Percentiles rank a stretch among this genome's conserved stretches.
Evolutionary conservation across 176 grass and related monocot genomes (phyloP).

Genomic region (Dactylis glomerata): DNA sequence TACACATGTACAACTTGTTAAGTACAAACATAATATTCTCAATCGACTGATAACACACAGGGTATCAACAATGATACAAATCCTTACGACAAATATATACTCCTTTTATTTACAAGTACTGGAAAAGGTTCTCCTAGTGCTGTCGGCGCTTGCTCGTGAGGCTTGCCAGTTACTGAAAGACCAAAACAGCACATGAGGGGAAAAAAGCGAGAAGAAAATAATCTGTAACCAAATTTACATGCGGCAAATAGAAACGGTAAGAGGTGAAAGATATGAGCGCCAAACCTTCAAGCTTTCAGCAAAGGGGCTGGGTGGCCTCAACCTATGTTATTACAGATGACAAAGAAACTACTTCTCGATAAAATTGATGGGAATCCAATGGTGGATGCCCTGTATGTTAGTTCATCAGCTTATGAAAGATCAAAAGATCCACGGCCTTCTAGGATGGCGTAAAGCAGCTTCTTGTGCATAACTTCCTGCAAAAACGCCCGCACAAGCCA

Average conservation of each 20-base stretch:
- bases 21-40: not conserved
- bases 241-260: not conserved
- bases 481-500: not conserved
- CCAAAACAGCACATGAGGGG: not conserved
- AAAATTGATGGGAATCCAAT: conserved; percentile 30
- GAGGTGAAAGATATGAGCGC: not conserved
- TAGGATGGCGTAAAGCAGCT: conserved; percentile 78
- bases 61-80: not conserved
- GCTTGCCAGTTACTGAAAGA: conserved; percentile 21
- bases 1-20: conserved; percentile 13
- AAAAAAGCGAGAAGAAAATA: too few relatives aligned
- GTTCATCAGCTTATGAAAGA: conserved; percentile 61
- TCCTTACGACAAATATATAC: conserved; percentile 25
- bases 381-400: conserved; percentile 38
- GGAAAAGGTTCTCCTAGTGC: not conserved
- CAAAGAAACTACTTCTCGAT: conserved; percentile 31
- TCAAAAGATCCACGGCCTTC: conserved; percentile 97
- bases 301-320: conserved; percentile 8
- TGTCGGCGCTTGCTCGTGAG: not conserved
- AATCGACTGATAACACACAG: not conserved
- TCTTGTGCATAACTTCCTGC: conserved; percentile 87
- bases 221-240: too few relatives aligned
- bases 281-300: conserved; percentile 13
- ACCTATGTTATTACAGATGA: conserved; percentile 35
- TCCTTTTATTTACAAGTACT: conserved; percentile 36